Conservation (phyloP, 176 grass and related monocot species). For the Oryza glaberrima region DNA sequence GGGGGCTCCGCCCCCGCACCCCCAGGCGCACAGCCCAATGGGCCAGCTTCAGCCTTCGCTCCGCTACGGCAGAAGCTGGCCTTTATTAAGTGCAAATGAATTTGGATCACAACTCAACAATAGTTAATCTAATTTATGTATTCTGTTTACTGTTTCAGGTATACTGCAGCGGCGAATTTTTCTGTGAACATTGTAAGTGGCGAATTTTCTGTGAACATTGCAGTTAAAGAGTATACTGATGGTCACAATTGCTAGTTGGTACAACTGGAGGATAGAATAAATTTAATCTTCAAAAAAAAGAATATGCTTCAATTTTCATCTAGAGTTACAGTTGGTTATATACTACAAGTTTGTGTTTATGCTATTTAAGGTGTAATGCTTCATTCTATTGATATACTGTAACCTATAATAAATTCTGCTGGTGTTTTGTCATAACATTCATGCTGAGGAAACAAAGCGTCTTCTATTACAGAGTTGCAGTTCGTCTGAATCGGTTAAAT, state of each 20-base stretch:
- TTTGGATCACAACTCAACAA: no score
- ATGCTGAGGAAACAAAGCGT: not conserved
- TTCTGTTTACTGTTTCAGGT: not conserved
- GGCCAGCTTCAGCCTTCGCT: no score
- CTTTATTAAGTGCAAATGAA: no score
- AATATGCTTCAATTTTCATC: no score
- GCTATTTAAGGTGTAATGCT: not conserved
- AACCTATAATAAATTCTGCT: not conserved
- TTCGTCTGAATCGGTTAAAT: not conserved
- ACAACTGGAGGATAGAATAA: not conserved
- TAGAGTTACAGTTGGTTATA: not conserved
- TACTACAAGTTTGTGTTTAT: not conserved
- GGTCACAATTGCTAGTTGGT: not conserved
- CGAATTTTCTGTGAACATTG: not conserved
- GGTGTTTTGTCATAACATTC: not conserved
- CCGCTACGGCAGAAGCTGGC: no score
- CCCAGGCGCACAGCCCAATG: no score
- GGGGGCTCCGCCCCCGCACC: no score
- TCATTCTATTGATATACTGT: not conserved
- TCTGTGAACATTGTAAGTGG: not conserved
- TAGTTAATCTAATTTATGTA: not conserved
- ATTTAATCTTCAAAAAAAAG: not conserved
- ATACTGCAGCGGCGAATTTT: not conserved
- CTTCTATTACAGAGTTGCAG: not conserved
- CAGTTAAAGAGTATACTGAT: not conserved